Base-by-base conservation (phyloP, 1,139 yeast genomes). In the Zygoascus sp. region DNA sequence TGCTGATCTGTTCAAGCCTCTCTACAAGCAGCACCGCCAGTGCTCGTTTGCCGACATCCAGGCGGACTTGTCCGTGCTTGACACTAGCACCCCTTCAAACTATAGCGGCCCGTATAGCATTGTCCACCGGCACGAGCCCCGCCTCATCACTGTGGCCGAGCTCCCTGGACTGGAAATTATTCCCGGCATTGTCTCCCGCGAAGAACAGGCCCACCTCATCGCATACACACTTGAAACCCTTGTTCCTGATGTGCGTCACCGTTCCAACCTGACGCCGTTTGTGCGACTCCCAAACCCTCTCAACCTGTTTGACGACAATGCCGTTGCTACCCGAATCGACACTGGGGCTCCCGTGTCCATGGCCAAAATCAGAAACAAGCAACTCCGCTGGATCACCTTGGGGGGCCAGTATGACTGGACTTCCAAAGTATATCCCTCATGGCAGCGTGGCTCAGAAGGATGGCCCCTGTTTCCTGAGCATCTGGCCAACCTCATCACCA, bases 351-450 rank as follows among this genome's bases (percentile, higher is more conserved):
- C 44, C 38, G 44, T 58, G 19, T 38, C 56, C 16, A 39, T 53
- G 45, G 45, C 43, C 10, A 44, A 51, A 22, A 50, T 61, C 15
- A 52, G 64, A 17, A 49, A 51, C 38, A 58, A 58, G 36, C 58
- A 63, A 50, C 59, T 71, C 23, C 63, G 75, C 13, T 71, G 75
- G 75, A 67, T 70, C 37, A 71, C 75, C 0, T 62, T 71, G 4
- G 75, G 75, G 2, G 75, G 75, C 5, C 75, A 71, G 51, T 71
- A 71, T 54, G 63, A 71, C 53, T 71, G 75, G 75, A 69, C 76
- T 0, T 54, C 60, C 25, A 71, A 72, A 45, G 61, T 53, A 27
- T 71, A 71, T 48, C 75, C 75, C 2, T 55, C 70, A 1, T 67
- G 66, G 49, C 56, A 52, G 20, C 62, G 54, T 3, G 66, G 63